phyloP scores from a whole-genome alignment of 2,329 filamentous ascomycete genomes.

The Phialophora verrucosa region DNA sequence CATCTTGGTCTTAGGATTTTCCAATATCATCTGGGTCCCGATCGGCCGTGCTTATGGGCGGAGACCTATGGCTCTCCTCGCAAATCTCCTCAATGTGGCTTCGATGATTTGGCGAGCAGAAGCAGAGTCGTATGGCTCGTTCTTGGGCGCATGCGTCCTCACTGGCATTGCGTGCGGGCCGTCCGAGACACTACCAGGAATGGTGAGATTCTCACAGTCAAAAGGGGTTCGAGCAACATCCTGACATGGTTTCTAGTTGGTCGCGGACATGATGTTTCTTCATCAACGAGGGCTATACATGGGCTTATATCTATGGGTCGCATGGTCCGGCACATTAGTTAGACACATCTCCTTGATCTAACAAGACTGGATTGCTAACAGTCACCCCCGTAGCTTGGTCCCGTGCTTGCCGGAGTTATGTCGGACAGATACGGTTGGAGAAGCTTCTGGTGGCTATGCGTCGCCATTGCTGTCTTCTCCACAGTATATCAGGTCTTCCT shows the following conservation, averaged over 20 bases:
- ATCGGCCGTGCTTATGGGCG: constrained; percentile 55
- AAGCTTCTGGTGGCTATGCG: constrained; percentile 55
- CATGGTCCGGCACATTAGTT: neutral
- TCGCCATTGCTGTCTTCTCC: constrained; percentile 48
- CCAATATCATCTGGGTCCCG: constrained; percentile 50
- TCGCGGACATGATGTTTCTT: constrained; percentile 54
- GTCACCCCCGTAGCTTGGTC: constrained; percentile 46
- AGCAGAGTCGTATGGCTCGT: constrained; percentile 49
- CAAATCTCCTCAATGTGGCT: constrained; percentile 49
- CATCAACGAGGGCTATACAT: constrained; percentile 51
- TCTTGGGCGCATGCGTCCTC: constrained; percentile 52
- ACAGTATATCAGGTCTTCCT: constrained; percentile 49
- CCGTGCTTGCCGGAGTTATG: constrained; percentile 52
- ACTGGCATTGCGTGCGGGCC: constrained; percentile 53
- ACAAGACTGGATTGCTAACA: no score
- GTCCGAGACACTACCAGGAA: constrained; percentile 47
- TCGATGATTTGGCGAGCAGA: constrained; percentile 54
- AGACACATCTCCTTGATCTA: no score
- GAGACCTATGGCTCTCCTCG: constrained; percentile 40
- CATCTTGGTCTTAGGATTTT: constrained; percentile 53
- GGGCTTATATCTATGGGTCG: constrained; percentile 48
- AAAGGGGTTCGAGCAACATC: no score
- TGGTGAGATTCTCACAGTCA: neutral
- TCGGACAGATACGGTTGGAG: constrained; percentile 52
- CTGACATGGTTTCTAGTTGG: constrained; percentile 43